phyloP scores from a whole-genome alignment of 2,329 filamentous ascomycete genomes.

The Curvularia hawaiiensis region DNA sequence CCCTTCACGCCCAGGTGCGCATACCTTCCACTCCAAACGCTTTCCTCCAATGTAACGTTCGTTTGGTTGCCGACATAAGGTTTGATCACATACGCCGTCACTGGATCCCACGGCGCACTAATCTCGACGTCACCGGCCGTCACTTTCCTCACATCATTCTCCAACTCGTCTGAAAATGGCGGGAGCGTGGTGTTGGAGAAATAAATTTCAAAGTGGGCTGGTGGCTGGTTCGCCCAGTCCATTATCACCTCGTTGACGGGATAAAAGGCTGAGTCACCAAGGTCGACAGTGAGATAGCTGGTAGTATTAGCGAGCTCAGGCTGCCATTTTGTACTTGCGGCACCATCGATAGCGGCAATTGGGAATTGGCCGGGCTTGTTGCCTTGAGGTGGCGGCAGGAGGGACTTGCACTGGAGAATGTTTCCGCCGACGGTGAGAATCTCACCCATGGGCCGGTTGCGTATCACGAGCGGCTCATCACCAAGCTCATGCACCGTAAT shows the following conservation, averaged over 20 bases:
- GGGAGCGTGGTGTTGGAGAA: slow-evolving; percentile 57
- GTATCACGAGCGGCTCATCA: slow-evolving; percentile 58
- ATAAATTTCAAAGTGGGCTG: slow-evolving; percentile 58
- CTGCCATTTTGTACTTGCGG: slow-evolving; percentile 70
- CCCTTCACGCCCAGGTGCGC: slow-evolving; percentile 56
- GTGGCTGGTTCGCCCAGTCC: slow-evolving; percentile 65
- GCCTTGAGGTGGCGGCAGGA: slow-evolving; percentile 49
- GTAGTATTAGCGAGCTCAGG: slow-evolving; percentile 57
- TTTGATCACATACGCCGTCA: slow-evolving; percentile 43
- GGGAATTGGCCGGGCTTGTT: slow-evolving; percentile 70
- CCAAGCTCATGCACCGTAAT: slow-evolving; percentile 52
- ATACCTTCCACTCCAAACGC: slow-evolving; percentile 52
- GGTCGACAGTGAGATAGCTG: slow-evolving; percentile 62
- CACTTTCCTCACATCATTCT: slow-evolving; percentile 23
- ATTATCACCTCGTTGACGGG: slow-evolving; percentile 59
- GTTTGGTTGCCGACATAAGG: slow-evolving; percentile 53
- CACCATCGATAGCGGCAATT: slow-evolving; percentile 68
- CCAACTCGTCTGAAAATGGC: slow-evolving; percentile 17
- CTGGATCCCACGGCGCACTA: slow-evolving; percentile 49
- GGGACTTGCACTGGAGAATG: slow-evolving; percentile 66
- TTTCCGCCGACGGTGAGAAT: slow-evolving; percentile 63
- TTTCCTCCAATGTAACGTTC: slow-evolving; percentile 47
- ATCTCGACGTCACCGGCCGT: slow-evolving; percentile 44
- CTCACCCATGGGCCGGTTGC: slow-evolving; percentile 63
- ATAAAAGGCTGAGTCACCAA: slow-evolving; percentile 45